Percentiles rank a stretch among this genome's conserved stretches.
Evolutionary conservation across 352 stramenopile genomes (phyloP).

Genomic region (Sclerospora graminicola): DNA sequence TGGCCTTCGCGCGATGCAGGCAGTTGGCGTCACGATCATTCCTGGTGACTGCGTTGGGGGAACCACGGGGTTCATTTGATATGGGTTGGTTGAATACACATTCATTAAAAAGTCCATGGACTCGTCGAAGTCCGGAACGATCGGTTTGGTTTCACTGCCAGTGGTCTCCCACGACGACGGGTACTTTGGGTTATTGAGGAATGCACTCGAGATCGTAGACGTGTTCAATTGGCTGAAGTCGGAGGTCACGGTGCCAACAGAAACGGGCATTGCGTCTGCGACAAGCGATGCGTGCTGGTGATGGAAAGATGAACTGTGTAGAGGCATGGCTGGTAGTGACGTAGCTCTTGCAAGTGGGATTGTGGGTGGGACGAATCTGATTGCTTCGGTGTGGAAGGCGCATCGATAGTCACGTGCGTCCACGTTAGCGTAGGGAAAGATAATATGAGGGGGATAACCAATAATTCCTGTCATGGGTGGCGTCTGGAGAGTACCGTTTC

Average conservation of each 20-base stretch:
- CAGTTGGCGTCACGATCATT: constrained; percentile 18
- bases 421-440: constrained; percentile 6
- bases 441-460: constrained; percentile 1
- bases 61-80: constrained; percentile 19
- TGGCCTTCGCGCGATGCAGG: constrained; percentile 15
- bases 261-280: constrained; percentile 4
- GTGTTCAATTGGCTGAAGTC: constrained; percentile 33
- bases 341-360: constrained; percentile 10
- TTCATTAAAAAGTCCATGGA: constrained; percentile 81
- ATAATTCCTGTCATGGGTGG: constrained; percentile 15
- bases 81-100: constrained; percentile 46
- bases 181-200: constrained; percentile 25
- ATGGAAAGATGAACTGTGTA: constrained; percentile 5
- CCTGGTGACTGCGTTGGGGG: background rate
- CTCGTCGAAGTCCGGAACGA: constrained; percentile 52
- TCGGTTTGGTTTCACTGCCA: constrained; percentile 16
- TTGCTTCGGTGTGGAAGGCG: constrained; percentile 4
- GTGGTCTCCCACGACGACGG: constrained; percentile 20
- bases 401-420: constrained; percentile 11
- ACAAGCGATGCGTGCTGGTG: constrained; percentile 8
- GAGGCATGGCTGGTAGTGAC: constrained; percentile 11
- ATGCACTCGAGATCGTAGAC: constrained; percentile 31
- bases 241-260: constrained; percentile 11
- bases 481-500: constrained; percentile 41
- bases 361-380: constrained; percentile 5